Percentiles rank a stretch among this genome's conserved stretches.
phyloP scores from a whole-genome alignment of 192 early-diverging fungal species.

The Rhizophagus sp. region DNA sequence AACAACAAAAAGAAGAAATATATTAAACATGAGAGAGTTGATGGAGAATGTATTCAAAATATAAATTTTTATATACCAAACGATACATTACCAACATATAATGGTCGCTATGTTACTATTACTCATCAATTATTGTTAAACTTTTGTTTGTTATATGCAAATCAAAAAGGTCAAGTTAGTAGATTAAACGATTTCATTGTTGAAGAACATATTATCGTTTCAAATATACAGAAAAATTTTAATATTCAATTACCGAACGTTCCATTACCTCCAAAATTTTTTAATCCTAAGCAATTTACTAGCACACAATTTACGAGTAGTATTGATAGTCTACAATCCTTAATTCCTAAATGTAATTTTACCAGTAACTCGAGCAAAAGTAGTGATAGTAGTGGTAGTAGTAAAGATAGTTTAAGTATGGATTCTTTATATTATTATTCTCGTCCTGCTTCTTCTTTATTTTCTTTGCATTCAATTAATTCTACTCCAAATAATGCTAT shows the following conservation, averaged over 20 bases:
- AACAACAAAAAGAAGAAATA: not conserved
- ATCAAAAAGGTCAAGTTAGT: not conserved
- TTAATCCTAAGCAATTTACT: conserved; percentile 4
- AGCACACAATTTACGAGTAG: not conserved
- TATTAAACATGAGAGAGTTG: not conserved
- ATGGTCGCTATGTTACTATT: conserved; percentile 14
- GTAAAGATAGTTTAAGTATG: not conserved
- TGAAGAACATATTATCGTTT: conserved; percentile 19
- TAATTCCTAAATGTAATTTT: not conserved
- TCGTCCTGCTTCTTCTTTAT: not conserved
- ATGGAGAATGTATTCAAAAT: conserved; percentile 26
- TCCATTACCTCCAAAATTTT: conserved; percentile 6
- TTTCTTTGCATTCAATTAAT: not conserved
- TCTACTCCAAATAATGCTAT: not conserved
- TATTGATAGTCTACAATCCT: not conserved
- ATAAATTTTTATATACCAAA: conserved; percentile 23
- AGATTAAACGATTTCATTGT: not conserved
- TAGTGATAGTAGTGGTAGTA: not conserved
- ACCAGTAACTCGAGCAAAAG: not conserved
- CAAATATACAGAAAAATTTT: conserved; percentile 24
- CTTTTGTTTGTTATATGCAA: not conserved
- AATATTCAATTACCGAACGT: not conserved
- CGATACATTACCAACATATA: conserved; percentile 12
- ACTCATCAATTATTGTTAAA: conserved; percentile 19
- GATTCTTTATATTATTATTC: not conserved